These are phyloP conservation scores for Xylaria grammica DNA, from an alignment of 495 filamentous ascomycete species.

Conservation along the genomic window DNA sequence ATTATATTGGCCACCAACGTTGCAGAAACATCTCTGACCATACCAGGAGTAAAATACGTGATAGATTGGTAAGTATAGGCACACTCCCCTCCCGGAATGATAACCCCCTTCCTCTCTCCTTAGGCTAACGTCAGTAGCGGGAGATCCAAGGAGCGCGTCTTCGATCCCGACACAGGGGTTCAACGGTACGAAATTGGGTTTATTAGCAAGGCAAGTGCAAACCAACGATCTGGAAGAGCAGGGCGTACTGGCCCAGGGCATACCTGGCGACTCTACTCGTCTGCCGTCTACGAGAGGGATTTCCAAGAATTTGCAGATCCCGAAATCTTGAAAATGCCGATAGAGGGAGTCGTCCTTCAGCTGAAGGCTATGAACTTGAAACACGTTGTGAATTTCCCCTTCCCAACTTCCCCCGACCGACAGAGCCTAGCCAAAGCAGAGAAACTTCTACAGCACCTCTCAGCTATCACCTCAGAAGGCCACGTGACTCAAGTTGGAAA, in stretches of 20 bases:
- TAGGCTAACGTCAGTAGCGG: slow-evolving; percentile 52
- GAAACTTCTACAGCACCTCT: slow-evolving; percentile 77
- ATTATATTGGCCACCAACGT: slow-evolving; percentile 97
- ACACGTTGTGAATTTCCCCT: slow-evolving; percentile 94
- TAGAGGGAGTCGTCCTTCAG: slow-evolving; percentile 90
- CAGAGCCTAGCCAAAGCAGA: slow-evolving; percentile 83
- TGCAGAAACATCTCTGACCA: slow-evolving; percentile 95
- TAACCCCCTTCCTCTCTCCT: slow-evolving; percentile 26
- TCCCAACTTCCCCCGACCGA: slow-evolving; percentile 88
- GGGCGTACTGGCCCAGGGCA: slow-evolving; percentile 96
- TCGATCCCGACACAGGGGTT: slow-evolving; percentile 81
- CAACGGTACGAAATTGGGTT: slow-evolving; percentile 94
- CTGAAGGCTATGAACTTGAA: slow-evolving; percentile 95
- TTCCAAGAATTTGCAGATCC: slow-evolving; percentile 86
- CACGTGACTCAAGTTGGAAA: slow-evolving; percentile 77
- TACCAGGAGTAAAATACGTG: slow-evolving; percentile 93
- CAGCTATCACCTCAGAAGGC: slow-evolving; percentile 68
- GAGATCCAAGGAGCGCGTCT: slow-evolving; percentile 87
- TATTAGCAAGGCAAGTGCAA: slow-evolving; percentile 97
- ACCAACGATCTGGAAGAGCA: slow-evolving; percentile 90
- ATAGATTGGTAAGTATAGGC: slow-evolving; percentile 64
- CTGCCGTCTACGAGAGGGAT: slow-evolving; percentile 89
- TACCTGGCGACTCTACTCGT: slow-evolving; percentile 92
- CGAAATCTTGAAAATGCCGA: slow-evolving; percentile 89
- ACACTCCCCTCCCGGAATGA: neutral